phyloP scores from a whole-genome alignment of 768 basidiomycete species.

The Termitomyces sp. region DNA sequence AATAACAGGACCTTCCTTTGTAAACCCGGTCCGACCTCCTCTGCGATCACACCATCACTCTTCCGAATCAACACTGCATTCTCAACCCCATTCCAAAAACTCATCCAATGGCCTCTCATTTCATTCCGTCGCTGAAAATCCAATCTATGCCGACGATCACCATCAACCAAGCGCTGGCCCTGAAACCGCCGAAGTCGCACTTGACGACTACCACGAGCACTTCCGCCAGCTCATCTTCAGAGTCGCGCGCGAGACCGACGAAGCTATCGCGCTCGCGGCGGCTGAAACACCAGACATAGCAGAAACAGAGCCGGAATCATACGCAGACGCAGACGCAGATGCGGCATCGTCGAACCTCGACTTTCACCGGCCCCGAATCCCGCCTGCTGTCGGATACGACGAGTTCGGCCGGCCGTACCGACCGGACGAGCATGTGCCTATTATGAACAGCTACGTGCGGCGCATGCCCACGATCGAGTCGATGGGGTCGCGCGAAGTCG shows the following conservation, averaged over 20 bases:
- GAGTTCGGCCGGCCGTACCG: conserved; percentile 43
- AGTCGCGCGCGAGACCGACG: conserved; percentile 49
- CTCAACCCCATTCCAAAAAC: conserved; percentile 11
- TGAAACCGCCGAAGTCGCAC: conserved; percentile 26
- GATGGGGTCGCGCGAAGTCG: conserved; percentile 60
- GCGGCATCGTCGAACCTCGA: neutral
- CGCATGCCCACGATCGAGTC: conserved; percentile 84
- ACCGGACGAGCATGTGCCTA: conserved; percentile 46
- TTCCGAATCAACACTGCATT: conserved; percentile 17
- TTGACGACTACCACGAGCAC: conserved; percentile 39
- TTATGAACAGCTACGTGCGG: conserved; percentile 59
- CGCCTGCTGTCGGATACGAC: conserved; percentile 34
- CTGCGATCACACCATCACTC: conserved; percentile 11
- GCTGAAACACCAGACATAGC: conserved; percentile 21
- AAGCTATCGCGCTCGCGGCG: conserved; percentile 32
- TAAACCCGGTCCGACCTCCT: conserved; percentile 2
- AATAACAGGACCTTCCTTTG: conserved; percentile 1
- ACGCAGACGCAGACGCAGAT: conserved; percentile 19
- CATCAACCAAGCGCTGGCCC: conserved; percentile 3
- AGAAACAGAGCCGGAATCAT: no score
- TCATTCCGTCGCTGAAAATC: conserved; percentile 8
- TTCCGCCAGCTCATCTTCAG: conserved; percentile 48
- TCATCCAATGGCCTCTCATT: conserved; percentile 11
- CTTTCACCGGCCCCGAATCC: conserved; percentile 4
- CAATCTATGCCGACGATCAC: conserved; percentile 10